Base-by-base conservation (phyloP, 164 flowering plant species). In the Tetrastigma voinierianum region DNA sequence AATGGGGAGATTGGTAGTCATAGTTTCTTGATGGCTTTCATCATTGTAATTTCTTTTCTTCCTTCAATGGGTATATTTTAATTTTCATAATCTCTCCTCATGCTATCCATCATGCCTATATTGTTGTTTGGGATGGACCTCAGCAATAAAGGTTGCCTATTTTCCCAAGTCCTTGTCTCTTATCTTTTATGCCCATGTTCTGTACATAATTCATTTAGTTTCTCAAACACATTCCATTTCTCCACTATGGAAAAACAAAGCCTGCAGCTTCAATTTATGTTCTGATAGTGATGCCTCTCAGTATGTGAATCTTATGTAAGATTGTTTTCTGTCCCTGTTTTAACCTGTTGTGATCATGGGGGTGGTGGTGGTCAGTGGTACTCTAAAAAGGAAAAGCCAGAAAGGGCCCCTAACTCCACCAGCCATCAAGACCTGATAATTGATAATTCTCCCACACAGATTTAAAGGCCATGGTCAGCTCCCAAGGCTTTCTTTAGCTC, bases 251-350 rank as follows among this genome's bases (percentile, higher is more conserved):
- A 47, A 18, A 47, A 11, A 20, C 24, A 24, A n/a, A 25, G 20
- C 17, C 15, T 47, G 64, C 15, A 47, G 2, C 40, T 13, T 46
- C 17, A 48, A 48, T 61, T 62, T 62, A 48, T 18, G 45, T 62
- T 10, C 24, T 48, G 65, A 62, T 19, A n/a, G 65, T 62, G 65
- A 62, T 62, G 65, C 15, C 49, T 62, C 65, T 43, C 48, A 48
- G 18, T 3, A 49, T 48, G 65, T 23, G 4, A 49, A 62, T 62
- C 65, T 40, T 20, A 47, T 13, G 65, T 12, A 15, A 62, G 51
- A 47, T 61, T 19, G 51, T 46, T 46, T 49, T 21, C 21, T 46
- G 20, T 43, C 44, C 17, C 7, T 12, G 44, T 62, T 62, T 48
- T 48, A 13, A 21, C 18, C 54, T 62, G 48, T 11, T 19, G 51